phyloP scores from a whole-genome alignment of 371 early-diverging fungal genomes.

The Mucor ambiguus region DNA sequence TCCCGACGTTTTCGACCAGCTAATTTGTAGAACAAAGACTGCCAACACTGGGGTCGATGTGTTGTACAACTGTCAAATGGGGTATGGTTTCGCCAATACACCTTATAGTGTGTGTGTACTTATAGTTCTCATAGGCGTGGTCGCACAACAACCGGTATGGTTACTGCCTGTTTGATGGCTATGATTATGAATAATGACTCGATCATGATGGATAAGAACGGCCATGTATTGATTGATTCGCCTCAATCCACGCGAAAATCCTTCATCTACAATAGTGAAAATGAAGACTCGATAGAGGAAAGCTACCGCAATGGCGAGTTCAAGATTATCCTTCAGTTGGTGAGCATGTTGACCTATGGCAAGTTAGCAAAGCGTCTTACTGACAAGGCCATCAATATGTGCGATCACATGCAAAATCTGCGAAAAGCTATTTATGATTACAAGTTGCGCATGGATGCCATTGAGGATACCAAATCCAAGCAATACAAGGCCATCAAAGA shows the following conservation, averaged over 20 bases:
- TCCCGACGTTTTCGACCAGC: slow-evolving; percentile 73
- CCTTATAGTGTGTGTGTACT: not conserved
- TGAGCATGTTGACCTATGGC: slow-evolving; percentile 59
- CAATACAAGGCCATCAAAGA: slow-evolving; percentile 27
- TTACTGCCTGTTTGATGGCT: slow-evolving; percentile 53
- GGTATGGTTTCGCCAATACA: slow-evolving; percentile 35
- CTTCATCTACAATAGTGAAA: slow-evolving; percentile 15
- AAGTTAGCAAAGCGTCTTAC: slow-evolving; percentile 61
- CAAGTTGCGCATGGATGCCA: slow-evolving; percentile 46
- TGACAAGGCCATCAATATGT: slow-evolving; percentile 62
- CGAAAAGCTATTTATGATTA: slow-evolving; percentile 60
- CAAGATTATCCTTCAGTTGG: slow-evolving; percentile 57
- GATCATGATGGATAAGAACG: slow-evolving; percentile 10
- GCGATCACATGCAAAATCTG: slow-evolving; percentile 71
- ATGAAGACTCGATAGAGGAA: slow-evolving; percentile 22
- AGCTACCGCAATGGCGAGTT: slow-evolving; percentile 58
- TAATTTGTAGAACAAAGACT: slow-evolving; percentile 53
- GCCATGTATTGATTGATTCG: slow-evolving; percentile 4
- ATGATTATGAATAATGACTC: slow-evolving; percentile 27
- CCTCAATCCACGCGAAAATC: not conserved
- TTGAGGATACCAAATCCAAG: slow-evolving; percentile 41
- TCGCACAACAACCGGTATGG: slow-evolving; percentile 72
- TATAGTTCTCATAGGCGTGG: slow-evolving; percentile 49
- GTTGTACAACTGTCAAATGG: slow-evolving; percentile 86
- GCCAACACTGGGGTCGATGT: slow-evolving; percentile 51